These are phyloP conservation scores for Aspergillus neotritici DNA, from an alignment of 2,329 filamentous ascomycete genomes.

Conservation along the genomic window DNA sequence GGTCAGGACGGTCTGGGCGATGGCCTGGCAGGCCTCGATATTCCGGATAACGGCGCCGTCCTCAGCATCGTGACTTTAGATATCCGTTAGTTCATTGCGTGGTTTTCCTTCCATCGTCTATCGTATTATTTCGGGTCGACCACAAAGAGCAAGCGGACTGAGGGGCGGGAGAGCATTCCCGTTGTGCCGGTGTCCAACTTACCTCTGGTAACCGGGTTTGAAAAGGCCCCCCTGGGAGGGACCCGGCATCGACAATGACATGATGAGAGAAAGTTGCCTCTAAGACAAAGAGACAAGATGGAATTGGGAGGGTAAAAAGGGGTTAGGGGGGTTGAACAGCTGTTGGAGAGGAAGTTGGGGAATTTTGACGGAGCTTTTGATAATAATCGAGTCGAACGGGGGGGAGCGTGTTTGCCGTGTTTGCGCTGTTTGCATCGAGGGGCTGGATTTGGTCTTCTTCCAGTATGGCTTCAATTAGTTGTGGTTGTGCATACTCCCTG, in stretches of 20 bases:
- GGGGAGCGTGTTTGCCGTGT: constrained; percentile 27
- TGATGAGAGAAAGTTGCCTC: constrained; percentile 41
- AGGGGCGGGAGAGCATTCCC: constrained; percentile 9
- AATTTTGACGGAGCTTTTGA: constrained; percentile 33
- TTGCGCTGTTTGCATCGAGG: constrained; percentile 37
- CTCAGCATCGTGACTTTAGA: constrained; percentile 86
- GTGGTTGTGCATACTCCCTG: too few species aligned
- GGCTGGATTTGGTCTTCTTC: constrained; percentile 18
- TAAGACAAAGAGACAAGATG: constrained; percentile 1
- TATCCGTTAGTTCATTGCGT: constrained; percentile 10
- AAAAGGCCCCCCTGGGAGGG: constrained; percentile 91
- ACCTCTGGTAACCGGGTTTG: constrained; percentile 96
- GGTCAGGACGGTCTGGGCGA: constrained; percentile 92
- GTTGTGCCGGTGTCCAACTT: constrained; percentile 35
- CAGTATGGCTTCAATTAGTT: too few species aligned
- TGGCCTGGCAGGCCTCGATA: constrained; percentile 95
- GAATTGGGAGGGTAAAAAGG: constrained; percentile 8
- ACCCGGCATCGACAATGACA: constrained; percentile 95
- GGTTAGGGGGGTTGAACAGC: constrained; percentile 5
- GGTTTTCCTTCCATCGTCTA: not conserved
- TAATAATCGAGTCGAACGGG: too few species aligned
- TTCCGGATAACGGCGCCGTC: constrained; percentile 98
- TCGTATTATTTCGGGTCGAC: not conserved
- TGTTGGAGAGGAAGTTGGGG: constrained; percentile 28
- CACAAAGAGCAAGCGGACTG: not conserved